phyloP scores from a whole-genome alignment of 148 eudicot species.

The Polygonum aviculare region DNA sequence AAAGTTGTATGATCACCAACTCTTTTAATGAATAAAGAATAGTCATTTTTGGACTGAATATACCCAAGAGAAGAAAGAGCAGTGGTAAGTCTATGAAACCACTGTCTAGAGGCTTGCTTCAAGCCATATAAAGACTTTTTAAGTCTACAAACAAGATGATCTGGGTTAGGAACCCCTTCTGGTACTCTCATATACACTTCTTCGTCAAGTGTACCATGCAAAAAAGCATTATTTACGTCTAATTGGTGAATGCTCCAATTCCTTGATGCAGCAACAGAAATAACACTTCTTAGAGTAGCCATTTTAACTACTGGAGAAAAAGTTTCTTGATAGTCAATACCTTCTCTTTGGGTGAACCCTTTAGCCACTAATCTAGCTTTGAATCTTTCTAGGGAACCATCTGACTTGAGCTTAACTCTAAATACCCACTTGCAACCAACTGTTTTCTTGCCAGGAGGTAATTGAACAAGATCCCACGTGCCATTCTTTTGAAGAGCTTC shows the following conservation, averaged over 20 bases:
- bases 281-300: background rate
- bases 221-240: background rate
- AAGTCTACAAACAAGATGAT: background rate
- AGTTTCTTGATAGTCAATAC: background rate
- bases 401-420: background rate
- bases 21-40: background rate
- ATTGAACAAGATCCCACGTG: background rate
- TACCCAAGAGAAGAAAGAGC: background rate
- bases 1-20: no score
- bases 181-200: slow-evolving; percentile 4
- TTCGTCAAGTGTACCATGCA: background rate
- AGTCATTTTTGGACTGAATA: background rate
- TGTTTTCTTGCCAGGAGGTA: background rate
- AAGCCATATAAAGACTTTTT: background rate
- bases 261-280: background rate
- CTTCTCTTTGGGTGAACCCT: slow-evolving; percentile 7
- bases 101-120: background rate
- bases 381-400: background rate
- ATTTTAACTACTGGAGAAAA: slow-evolving; percentile 11
- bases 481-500: background rate
- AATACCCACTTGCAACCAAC: slow-evolving; percentile 7
- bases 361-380: background rate
- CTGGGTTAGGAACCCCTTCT: background rate
- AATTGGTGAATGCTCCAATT: background rate
- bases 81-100: background rate